phyloP scores from a whole-genome alignment of 2,329 filamentous ascomycete genomes.

The Trichoderma sp. region DNA sequence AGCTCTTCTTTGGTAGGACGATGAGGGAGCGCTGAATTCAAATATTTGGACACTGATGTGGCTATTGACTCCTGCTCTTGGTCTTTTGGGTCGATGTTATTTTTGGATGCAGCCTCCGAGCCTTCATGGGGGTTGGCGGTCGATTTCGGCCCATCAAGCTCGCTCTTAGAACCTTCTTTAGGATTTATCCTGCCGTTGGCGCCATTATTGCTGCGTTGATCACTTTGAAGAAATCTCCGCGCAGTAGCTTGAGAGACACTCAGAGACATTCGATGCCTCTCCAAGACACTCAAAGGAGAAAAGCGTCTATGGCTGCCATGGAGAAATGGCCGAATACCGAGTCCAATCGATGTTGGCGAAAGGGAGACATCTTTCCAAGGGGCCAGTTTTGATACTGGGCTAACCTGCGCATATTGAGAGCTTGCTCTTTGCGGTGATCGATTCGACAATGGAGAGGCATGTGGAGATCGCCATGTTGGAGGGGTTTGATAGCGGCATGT shows the following conservation, averaged over 20 bases:
- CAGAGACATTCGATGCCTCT: conserved; percentile 8
- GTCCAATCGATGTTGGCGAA: background rate
- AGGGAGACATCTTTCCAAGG: conserved; percentile 2
- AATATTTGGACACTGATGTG: conserved; percentile 61
- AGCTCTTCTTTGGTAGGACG: conserved; percentile 92
- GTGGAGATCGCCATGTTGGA: conserved; percentile 15
- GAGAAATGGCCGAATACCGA: background rate
- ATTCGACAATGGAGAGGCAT: background rate
- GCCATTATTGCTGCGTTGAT: conserved; percentile 12
- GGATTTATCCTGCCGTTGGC: background rate
- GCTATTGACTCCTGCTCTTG: conserved; percentile 48
- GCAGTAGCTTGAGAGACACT: background rate
- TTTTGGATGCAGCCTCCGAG: background rate
- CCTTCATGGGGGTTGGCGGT: background rate
- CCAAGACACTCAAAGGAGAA: conserved; percentile 3
- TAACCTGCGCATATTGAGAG: background rate
- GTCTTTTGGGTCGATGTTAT: background rate
- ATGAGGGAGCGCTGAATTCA: conserved; percentile 74
- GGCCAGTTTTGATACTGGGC: background rate
- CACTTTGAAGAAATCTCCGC: conserved; percentile 14
- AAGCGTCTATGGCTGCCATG: background rate
- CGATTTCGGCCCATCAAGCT: background rate
- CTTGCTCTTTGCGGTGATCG: conserved; percentile 14
- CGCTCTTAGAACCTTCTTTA: background rate
- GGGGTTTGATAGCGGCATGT: conserved; percentile 34